Evolutionary conservation across 2,329 filamentous ascomycete species (phyloP), one percentile per base, ranked within the genome.

Genomic region (Aspergillaceae sp.): DNA sequence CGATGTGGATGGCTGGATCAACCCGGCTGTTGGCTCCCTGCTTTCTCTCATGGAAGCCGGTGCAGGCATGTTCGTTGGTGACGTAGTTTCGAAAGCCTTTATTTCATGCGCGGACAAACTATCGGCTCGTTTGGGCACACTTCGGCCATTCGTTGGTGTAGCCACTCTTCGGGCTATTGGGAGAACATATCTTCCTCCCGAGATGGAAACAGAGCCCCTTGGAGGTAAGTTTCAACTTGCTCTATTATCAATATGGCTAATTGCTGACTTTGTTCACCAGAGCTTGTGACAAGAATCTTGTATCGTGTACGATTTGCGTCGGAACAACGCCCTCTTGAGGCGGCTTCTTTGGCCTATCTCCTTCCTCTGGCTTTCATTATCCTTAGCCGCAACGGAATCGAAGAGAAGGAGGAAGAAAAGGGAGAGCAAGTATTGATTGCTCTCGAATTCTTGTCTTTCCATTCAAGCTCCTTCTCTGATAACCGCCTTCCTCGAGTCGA

Each of bases 321-420:
- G 44, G 92, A 97, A 63, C 91, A 97, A 64, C 81, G 90, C n/a
- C 89, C 91, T 0, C 89, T 98, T 56, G 92, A 98, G 62, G 76
- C 81, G 2, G 84, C 92, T 3, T 91, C 91, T 1, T 73, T 97
- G 27, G 88, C 86, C 47, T 98, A 97, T 62, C 80, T 89, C 43
- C 72, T 97, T 29, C 88, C 91, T 0, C 74, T 98, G 10, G 69
- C 95, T 3, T 83, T 94, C 55, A 70, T 87, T 19, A 78, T 97
- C 11, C 75, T 98, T 19, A 79, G 81, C 48, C 82, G 83, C 51
- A 88, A 89, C 36, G 90, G 90, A 1, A 81, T 94, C 55, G 72
- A 77, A 32, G 77, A 77, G 27, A 70, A 71, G 7, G 68, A 72
- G 4, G 92, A 97, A 60, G 88, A 92, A 53, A 81, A 82, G 29